phyloP scores from a whole-genome alignment of 805 yeast species.

The Saturnispora saitoi region DNA sequence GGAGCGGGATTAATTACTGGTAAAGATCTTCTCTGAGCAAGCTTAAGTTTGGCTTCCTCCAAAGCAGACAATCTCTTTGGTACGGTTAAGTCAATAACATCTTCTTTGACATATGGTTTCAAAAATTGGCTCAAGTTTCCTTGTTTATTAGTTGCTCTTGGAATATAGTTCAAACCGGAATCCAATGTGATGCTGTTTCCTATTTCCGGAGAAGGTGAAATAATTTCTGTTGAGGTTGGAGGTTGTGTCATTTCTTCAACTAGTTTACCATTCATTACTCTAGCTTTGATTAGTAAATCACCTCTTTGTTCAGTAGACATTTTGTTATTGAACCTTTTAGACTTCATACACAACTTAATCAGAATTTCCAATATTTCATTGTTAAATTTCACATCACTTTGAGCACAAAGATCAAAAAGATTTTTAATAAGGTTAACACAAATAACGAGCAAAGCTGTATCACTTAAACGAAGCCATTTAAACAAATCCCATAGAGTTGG shows the following conservation, averaged over 20 bases:
- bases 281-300: constrained; percentile 54
- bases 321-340: constrained; percentile 61
- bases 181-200: constrained; percentile 11
- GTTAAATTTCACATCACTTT: constrained; percentile 42
- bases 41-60: constrained; percentile 13
- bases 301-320: constrained; percentile 57
- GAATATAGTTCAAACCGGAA: constrained; percentile 9
- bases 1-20: constrained; percentile 34
- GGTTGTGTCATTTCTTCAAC: constrained; percentile 45
- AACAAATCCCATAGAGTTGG: constrained; percentile 60
- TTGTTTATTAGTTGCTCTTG: constrained; percentile 13
- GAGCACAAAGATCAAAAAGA: constrained; percentile 56
- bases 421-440: constrained; percentile 65
- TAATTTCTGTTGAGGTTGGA: constrained; percentile 13
- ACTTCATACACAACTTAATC: constrained; percentile 55
- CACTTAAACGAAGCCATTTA: constrained; percentile 79
- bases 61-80: constrained; percentile 9
- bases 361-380: constrained; percentile 45
- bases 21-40: neutral
- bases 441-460: constrained; percentile 57
- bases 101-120: constrained; percentile 14
- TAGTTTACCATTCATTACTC: constrained; percentile 41
- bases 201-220: neutral
- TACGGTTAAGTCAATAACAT: constrained; percentile 7
- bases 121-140: constrained; percentile 18